Evolutionary conservation across 768 basidiomycete genomes (phyloP).

Genomic region (Paxillus involutus): DNA sequence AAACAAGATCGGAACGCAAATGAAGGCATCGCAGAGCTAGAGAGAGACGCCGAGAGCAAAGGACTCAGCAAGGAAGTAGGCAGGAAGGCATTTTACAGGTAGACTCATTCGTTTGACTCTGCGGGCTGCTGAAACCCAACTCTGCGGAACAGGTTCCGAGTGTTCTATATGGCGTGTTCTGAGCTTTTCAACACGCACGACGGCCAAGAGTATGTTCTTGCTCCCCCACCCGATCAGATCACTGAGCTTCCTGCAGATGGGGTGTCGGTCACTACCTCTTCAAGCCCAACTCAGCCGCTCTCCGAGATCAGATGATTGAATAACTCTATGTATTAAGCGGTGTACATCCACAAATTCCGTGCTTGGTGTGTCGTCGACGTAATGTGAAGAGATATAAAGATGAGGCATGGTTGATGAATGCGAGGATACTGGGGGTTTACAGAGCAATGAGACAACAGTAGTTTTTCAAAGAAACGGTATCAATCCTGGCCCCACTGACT

Average conservation of each 20-base stretch:
- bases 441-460: not conserved
- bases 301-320: not conserved
- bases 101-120: not conserved
- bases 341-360: slow-evolving; percentile 6
- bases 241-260: slow-evolving; percentile 39
- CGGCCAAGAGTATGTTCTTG: slow-evolving; percentile 57
- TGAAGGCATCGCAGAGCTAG: slow-evolving; percentile 49
- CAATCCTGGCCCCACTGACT: too few species aligned
- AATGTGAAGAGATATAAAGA: not conserved
- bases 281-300: slow-evolving; percentile 28
- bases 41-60: slow-evolving; percentile 44
- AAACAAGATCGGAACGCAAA: slow-evolving; percentile 53
- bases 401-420: not conserved
- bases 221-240: slow-evolving; percentile 6
- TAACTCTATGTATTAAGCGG: slow-evolving; percentile 1
- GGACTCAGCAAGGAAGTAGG: slow-evolving; percentile 47
- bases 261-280: slow-evolving; percentile 59
- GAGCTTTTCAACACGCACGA: slow-evolving; percentile 63
- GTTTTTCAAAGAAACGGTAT: not conserved
- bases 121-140: not conserved
- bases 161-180: slow-evolving; percentile 72
- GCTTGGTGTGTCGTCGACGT: not conserved
- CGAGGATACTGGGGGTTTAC: not conserved
- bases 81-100: slow-evolving; percentile 59
- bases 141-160: slow-evolving; percentile 47